phyloP scores from a whole-genome alignment of 2,329 filamentous ascomycete genomes.

The Myriangium duriaei region DNA sequence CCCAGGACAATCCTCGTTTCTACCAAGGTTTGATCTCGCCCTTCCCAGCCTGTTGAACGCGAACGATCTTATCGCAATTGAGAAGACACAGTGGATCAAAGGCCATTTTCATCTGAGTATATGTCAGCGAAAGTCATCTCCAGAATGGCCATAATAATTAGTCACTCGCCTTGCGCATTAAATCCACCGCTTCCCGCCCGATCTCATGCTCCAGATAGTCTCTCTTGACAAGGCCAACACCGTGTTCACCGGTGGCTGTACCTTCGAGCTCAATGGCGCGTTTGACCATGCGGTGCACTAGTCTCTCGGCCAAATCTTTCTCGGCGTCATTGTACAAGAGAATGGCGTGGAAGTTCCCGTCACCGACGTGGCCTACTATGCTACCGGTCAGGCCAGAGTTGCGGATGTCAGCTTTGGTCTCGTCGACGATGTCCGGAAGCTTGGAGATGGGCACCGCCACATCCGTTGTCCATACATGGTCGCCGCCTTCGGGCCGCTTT shows the following conservation, averaged over 20 bases:
- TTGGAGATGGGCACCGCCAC: slow-evolving; percentile 65
- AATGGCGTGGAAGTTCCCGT: slow-evolving; percentile 63
- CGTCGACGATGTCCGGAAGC: slow-evolving; percentile 62
- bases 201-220: slow-evolving; percentile 73
- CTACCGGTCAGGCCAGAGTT: slow-evolving; percentile 50
- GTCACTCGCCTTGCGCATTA: slow-evolving; percentile 60
- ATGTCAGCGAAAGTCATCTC: slow-evolving; percentile 3
- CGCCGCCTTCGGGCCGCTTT: slow-evolving; percentile 39
- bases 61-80: slow-evolving; percentile 54
- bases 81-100: slow-evolving; percentile 61
- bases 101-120: slow-evolving; percentile 57
- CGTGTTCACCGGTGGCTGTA: slow-evolving; percentile 76
- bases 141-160: not conserved
- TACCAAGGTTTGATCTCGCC: slow-evolving; percentile 36
- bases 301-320: slow-evolving; percentile 50
- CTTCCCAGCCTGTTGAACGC: slow-evolving; percentile 36
- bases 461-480: slow-evolving; percentile 68
- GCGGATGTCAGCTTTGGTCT: slow-evolving; percentile 55
- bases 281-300: slow-evolving; percentile 78
- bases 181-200: slow-evolving; percentile 59
- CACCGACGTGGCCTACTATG: slow-evolving; percentile 62
- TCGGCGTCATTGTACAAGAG: slow-evolving; percentile 55
- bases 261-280: slow-evolving; percentile 67
- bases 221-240: slow-evolving; percentile 71
- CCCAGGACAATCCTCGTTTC: too few relatives aligned